Conservation (phyloP, 78 protist species). For the Polysphondylium violaceum region DNA sequence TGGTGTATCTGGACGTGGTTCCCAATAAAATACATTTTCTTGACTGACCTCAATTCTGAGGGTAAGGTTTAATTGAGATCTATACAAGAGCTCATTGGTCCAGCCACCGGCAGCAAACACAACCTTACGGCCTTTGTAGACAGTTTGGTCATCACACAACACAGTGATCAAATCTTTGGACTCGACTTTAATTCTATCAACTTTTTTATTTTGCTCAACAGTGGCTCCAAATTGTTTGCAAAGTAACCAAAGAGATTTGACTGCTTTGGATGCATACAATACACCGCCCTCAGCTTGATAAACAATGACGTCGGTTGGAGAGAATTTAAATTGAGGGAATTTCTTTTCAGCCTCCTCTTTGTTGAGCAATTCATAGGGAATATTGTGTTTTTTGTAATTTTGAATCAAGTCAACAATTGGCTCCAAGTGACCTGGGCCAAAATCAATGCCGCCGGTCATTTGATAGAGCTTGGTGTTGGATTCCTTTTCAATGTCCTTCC, state of each 20-base stretch:
- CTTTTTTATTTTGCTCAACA: constrained; percentile 15
- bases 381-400: neutral
- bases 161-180: constrained; percentile 26
- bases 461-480: constrained; percentile 35
- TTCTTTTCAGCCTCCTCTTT: constrained; percentile 40
- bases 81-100: constrained; percentile 31
- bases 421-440: constrained; percentile 9
- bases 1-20: neutral
- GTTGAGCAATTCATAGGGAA: neutral
- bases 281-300: constrained; percentile 74
- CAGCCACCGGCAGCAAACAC: constrained; percentile 73
- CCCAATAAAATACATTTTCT: constrained; percentile 58
- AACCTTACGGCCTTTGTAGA: constrained; percentile 36
- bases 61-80: constrained; percentile 38
- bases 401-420: constrained; percentile 22
- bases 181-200: constrained; percentile 20
- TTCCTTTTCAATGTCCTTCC: constrained; percentile 40
- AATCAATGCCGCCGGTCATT: constrained; percentile 72
- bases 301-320: constrained; percentile 1
- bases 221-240: constrained; percentile 52
- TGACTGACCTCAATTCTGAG: constrained; percentile 23
- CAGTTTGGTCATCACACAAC: constrained; percentile 14
- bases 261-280: constrained; percentile 52
- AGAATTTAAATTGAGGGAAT: constrained; percentile 63
- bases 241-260: constrained; percentile 18